phyloP scores from a whole-genome alignment of 2,329 filamentous ascomycete genomes.

The Ambrosiella beaveri region DNA sequence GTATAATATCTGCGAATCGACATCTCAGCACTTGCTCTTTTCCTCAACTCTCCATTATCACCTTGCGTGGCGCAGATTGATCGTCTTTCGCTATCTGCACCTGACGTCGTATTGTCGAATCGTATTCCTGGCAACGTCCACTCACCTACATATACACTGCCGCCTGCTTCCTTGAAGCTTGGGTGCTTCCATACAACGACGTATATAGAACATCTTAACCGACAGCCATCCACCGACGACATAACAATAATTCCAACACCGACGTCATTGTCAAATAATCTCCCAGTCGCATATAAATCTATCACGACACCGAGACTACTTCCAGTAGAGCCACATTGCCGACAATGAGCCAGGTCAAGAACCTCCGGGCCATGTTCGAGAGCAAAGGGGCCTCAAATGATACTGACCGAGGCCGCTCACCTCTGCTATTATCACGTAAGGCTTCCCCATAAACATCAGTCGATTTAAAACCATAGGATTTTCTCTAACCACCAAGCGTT shows the following conservation, averaged over 20 bases:
- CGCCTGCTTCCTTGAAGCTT: not conserved
- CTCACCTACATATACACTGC: not conserved
- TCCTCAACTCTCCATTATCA: not conserved
- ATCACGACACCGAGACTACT: not conserved
- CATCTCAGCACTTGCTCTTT: not conserved
- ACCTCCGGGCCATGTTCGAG: constrained; percentile 68
- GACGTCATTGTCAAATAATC: not conserved
- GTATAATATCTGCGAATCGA: not conserved
- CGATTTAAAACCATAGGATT: not conserved
- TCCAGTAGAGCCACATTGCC: constrained; percentile 16
- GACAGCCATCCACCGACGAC: not conserved
- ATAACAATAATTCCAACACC: not conserved
- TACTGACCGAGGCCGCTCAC: constrained; percentile 53
- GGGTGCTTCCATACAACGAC: not conserved
- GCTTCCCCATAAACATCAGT: constrained; percentile 16
- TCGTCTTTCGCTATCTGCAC: not conserved
- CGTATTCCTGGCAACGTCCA: not conserved
- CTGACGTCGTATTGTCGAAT: not conserved
- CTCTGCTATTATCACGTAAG: constrained; percentile 32
- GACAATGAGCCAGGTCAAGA: constrained; percentile 51
- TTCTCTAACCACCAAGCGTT: constrained; percentile 11
- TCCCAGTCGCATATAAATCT: not conserved
- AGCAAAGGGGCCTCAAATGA: constrained; percentile 44
- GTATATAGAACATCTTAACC: not conserved
- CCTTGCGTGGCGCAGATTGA: not conserved